Evolutionary conservation across 2,329 filamentous ascomycete species (phyloP).

Genomic region (Scedosporium apiospermum): DNA sequence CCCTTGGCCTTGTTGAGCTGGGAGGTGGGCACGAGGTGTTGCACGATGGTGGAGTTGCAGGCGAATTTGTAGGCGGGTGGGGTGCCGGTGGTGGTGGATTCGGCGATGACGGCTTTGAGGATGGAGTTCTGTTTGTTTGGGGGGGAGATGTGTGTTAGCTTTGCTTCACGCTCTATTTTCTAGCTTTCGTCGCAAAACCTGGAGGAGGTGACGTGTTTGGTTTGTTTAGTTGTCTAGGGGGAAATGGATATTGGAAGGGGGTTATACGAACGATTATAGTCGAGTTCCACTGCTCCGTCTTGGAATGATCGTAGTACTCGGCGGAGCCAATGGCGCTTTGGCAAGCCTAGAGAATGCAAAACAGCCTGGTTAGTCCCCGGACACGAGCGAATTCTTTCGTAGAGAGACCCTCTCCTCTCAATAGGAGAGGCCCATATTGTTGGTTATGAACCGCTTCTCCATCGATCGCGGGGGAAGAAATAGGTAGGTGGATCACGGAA

Average conservation of each 20-base stretch:
- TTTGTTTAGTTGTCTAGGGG: background rate
- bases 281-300: constrained; percentile 83
- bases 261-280: constrained; percentile 68
- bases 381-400: too few relatives aligned
- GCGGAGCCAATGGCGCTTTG: constrained; percentile 63
- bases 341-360: constrained; percentile 55
- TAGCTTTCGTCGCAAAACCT: background rate
- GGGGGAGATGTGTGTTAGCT: background rate
- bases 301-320: constrained; percentile 77
- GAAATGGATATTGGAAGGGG: background rate
- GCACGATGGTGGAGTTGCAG: constrained; percentile 96
- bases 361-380: background rate
- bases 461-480: background rate
- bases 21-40: constrained; percentile 69
- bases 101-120: constrained; percentile 67
- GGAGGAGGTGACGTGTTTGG: background rate
- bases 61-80: constrained; percentile 78
- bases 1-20: constrained; percentile 52
- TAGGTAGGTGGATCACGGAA: constrained; percentile 1
- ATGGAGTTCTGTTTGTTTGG: constrained; percentile 54
- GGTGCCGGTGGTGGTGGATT: constrained; percentile 51
- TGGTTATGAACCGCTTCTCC: background rate
- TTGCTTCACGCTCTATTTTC: background rate
- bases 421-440: background rate
- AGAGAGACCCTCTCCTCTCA: background rate